Conservation (phyloP, 2,329 filamentous ascomycete genomes). For the Harringtonia lauricola region DNA sequence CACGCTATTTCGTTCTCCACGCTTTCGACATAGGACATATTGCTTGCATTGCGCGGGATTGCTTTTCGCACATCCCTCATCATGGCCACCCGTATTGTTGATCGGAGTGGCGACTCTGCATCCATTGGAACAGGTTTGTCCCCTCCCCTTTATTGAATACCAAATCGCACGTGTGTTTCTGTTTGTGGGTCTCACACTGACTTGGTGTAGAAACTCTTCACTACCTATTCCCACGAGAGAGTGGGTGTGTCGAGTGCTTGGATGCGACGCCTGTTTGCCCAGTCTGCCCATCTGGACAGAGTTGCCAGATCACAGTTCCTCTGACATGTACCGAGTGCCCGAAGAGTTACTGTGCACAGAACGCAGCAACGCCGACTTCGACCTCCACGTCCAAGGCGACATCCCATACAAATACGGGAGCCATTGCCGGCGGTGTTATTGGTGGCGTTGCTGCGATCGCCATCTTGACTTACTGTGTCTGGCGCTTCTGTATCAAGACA, state of each 20-base stretch:
- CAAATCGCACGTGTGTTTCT: neutral
- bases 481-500: slow-evolving; percentile 78
- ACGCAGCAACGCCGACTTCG: slow-evolving; percentile 11
- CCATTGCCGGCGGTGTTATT: slow-evolving; percentile 84
- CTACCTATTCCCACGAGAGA: slow-evolving; percentile 27
- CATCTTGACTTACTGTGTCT: slow-evolving; percentile 69
- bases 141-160: neutral
- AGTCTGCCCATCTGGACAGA: slow-evolving; percentile 26
- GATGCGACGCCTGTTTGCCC: slow-evolving; percentile 32
- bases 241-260: slow-evolving; percentile 35
- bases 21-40: too few relatives aligned
- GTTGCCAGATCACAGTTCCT: slow-evolving; percentile 34
- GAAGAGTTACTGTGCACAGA: slow-evolving; percentile 31
- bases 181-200: neutral
- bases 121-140: neutral
- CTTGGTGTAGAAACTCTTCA: slow-evolving; percentile 12
- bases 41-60: too few relatives aligned
- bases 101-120: too few relatives aligned
- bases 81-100: neutral
- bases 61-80: too few relatives aligned
- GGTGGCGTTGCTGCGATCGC: slow-evolving; percentile 70
- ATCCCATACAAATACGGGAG: slow-evolving; percentile 57
- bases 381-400: slow-evolving; percentile 5
- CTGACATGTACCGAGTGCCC: slow-evolving; percentile 35
- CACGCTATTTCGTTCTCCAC: neutral